These are phyloP conservation scores for Xylogone sp. DNA, from an alignment of 2,329 filamentous ascomycete genomes.

Conservation along the genomic window DNA sequence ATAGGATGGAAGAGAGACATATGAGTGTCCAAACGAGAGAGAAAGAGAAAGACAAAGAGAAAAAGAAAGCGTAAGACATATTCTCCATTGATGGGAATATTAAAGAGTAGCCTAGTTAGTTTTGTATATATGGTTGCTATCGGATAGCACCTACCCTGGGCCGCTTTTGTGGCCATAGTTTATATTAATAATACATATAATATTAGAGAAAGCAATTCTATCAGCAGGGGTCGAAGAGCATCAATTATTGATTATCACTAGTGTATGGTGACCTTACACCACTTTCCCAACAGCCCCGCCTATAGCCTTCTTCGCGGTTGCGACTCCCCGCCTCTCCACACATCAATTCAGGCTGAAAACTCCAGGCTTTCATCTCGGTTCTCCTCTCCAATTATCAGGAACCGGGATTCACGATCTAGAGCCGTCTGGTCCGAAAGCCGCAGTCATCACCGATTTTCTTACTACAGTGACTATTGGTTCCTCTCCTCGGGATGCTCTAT, in stretches of 20 bases:
- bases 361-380: background rate
- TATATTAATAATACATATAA: no score
- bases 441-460: background rate
- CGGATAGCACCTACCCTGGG: no score
- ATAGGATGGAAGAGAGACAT: conserved; percentile 25
- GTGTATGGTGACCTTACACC: no score
- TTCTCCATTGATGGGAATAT: background rate
- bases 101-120: background rate
- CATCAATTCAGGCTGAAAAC: background rate
- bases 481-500: background rate
- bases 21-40: background rate
- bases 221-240: no score
- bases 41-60: background rate
- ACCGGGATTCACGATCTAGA: background rate
- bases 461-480: no score
- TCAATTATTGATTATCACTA: no score
- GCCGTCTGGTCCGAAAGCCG: background rate
- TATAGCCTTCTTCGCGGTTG: no score
- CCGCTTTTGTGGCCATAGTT: no score
- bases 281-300: no score
- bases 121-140: no score
- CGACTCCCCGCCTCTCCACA: background rate
- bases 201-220: no score
- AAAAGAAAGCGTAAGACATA: no score
- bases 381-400: background rate